phyloP scores from a whole-genome alignment of 306 rosid species.

The Quercus aquifolioides region DNA sequence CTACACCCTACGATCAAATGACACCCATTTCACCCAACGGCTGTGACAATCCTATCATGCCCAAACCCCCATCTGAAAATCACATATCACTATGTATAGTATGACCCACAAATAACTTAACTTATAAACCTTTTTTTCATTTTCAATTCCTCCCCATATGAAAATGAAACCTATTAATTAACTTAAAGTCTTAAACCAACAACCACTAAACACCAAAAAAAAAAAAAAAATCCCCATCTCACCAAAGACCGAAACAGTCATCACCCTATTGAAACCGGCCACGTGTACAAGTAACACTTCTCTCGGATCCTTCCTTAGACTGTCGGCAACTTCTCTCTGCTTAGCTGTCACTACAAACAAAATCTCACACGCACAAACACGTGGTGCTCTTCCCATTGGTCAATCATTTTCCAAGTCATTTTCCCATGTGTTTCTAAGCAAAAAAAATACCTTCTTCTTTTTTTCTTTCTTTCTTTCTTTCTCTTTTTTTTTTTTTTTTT shows the following conservation, averaged over 20 bases:
- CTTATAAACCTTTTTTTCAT: background rate
- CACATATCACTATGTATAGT: background rate
- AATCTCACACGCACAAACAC: constrained; percentile 20
- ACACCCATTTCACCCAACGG: constrained; percentile 19
- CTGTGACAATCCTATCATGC: background rate
- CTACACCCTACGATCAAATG: constrained; percentile 5
- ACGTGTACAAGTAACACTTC: constrained; percentile 11
- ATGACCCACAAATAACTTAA: constrained; percentile 17
- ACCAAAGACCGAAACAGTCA: background rate
- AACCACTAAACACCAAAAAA: background rate
- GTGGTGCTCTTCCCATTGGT: constrained; percentile 34
- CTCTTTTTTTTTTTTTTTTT: background rate
- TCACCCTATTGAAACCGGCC: constrained; percentile 3
- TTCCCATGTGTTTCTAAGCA: background rate
- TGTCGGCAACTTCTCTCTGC: constrained; percentile 57
- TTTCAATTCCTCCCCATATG: constrained; percentile 19
- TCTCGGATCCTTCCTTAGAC: constrained; percentile 29
- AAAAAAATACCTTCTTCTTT: background rate
- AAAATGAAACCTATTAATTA: constrained; percentile 20
- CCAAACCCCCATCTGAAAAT: background rate
- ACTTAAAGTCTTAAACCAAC: background rate
- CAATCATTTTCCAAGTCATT: background rate
- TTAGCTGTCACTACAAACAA: constrained; percentile 61
- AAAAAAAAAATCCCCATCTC: background rate
- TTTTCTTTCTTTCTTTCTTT: too few species aligned